A percentile compares a stretch with the other conserved stretches of the same genome.
These are phyloP conservation scores for Dinochytrium kinnereticum DNA, from an alignment of 371 early-diverging fungal species.

Conservation along the genomic window DNA sequence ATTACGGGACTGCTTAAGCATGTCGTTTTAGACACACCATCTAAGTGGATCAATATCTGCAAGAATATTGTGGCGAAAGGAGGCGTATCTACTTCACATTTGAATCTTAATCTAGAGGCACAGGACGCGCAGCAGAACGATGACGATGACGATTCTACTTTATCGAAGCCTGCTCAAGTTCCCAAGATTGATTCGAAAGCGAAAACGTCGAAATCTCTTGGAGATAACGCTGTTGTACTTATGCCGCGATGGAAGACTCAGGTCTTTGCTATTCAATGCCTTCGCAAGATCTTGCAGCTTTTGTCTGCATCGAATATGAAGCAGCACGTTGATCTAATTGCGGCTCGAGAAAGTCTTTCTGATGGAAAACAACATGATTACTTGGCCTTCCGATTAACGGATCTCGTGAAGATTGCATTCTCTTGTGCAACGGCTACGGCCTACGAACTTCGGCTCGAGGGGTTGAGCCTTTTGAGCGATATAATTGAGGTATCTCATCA, in stretches of 20 bases:
- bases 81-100: conserved; percentile 35
- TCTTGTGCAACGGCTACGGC: conserved; percentile 84
- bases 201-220: not conserved
- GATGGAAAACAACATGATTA: conserved; percentile 64
- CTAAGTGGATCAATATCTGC: conserved; percentile 85
- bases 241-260: conserved; percentile 92
- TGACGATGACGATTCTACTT: conserved; percentile 33
- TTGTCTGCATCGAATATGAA: conserved; percentile 61
- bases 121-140: conserved; percentile 27
- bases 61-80: conserved; percentile 73
- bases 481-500: conserved; percentile 72
- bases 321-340: conserved; percentile 74
- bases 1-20: conserved; percentile 73
- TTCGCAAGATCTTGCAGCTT: conserved; percentile 69
- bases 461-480: conserved; percentile 72
- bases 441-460: conserved; percentile 78
- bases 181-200: too few relatives aligned
- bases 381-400: conserved; percentile 76
- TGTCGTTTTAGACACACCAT: conserved; percentile 74
- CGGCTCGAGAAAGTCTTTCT: conserved; percentile 63
- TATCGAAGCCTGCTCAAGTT: not conserved
- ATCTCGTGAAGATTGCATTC: conserved; percentile 85
- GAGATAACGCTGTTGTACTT: conserved; percentile 48
- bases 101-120: conserved; percentile 2
- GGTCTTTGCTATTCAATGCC: conserved; percentile 77